Evolutionary conservation across 768 basidiomycete species (phyloP).

Genomic region (Termitomyces heimii): DNA sequence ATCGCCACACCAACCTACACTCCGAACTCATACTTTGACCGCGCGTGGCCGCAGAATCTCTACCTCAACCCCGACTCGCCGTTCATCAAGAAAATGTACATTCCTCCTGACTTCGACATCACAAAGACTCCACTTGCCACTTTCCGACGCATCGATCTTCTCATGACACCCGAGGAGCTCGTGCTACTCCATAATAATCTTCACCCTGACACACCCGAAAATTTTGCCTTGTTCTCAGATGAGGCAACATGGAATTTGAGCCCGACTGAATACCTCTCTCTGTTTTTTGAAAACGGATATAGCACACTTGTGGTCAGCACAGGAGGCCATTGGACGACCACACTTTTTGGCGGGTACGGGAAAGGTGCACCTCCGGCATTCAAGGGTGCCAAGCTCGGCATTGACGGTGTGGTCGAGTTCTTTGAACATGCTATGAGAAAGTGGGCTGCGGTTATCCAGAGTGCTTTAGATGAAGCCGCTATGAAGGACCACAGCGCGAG

Average conservation of each 20-base stretch:
- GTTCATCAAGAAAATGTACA: constrained; percentile 23
- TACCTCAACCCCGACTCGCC: constrained; percentile 56
- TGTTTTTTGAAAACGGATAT: constrained; percentile 49
- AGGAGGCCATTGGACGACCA: constrained; percentile 66
- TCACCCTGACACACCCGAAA: constrained; percentile 21
- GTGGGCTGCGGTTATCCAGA: constrained; percentile 51
- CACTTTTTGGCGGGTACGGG: constrained; percentile 34
- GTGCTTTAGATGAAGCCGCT: constrained; percentile 29
- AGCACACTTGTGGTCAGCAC: constrained; percentile 59
- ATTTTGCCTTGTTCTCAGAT: constrained; percentile 46
- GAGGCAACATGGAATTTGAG: constrained; percentile 50
- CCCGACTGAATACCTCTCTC: constrained; percentile 44
- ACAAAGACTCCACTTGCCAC: constrained; percentile 54
- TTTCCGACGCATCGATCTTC: constrained; percentile 61
- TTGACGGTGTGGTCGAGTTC: constrained; percentile 48
- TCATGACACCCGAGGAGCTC: constrained; percentile 44
- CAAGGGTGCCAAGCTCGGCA: constrained; percentile 35
- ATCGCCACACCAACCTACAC: constrained; percentile 59
- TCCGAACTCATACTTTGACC: constrained; percentile 47
- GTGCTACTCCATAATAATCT: constrained; percentile 33
- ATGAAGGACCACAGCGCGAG: constrained; percentile 13
- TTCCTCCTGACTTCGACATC: constrained; percentile 51
- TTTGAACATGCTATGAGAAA: constrained; percentile 50
- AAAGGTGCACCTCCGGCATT: not conserved
- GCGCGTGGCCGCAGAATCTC: constrained; percentile 59